These are phyloP conservation scores for Daldinia sp. DNA, from an alignment of 2,329 filamentous ascomycete genomes.

Conservation along the genomic window DNA sequence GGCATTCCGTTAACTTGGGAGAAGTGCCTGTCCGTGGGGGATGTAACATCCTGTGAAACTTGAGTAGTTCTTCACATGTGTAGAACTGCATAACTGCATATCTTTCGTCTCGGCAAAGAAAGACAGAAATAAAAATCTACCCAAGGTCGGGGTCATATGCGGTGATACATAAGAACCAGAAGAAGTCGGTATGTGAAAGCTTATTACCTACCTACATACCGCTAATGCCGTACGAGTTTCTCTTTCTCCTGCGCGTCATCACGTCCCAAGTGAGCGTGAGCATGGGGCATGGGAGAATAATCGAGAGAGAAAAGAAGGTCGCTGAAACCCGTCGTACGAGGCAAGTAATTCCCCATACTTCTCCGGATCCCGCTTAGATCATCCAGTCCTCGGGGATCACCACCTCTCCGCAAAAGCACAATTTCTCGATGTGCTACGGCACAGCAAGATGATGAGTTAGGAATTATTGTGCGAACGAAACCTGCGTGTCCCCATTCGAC, in stretches of 20 bases:
- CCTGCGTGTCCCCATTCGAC: slow-evolving; percentile 14
- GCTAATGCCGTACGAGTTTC: slow-evolving; percentile 1
- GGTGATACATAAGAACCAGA: slow-evolving; percentile 9
- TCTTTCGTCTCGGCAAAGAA: slow-evolving; percentile 20
- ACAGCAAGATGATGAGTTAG: slow-evolving; percentile 33
- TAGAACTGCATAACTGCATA: slow-evolving; percentile 30
- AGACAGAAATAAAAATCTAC: background rate
- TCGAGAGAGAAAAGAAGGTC: background rate
- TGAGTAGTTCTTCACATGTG: slow-evolving; percentile 17
- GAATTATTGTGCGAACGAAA: slow-evolving; percentile 33
- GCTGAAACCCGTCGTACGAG: slow-evolving; percentile 12
- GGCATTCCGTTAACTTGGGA: slow-evolving; percentile 31
- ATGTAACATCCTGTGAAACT: slow-evolving; percentile 14
- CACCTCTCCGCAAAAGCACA: slow-evolving; percentile 22
- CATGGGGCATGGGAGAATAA: too few species aligned
- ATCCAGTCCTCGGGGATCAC: slow-evolving; percentile 26
- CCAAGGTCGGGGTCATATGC: slow-evolving; percentile 19
- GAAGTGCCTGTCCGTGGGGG: slow-evolving; percentile 28
- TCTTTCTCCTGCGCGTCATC: slow-evolving; percentile 19
- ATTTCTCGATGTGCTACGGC: slow-evolving; percentile 27
- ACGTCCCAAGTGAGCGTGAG: slow-evolving; percentile 10
- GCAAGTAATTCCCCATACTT: slow-evolving; percentile 18
- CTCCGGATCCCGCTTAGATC: slow-evolving; percentile 29
- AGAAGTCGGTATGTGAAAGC: slow-evolving; percentile 11
- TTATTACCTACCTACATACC: slow-evolving; percentile 3